These are phyloP conservation scores for Pichia scutulata DNA, from an alignment of 805 yeast species.

Conservation along the genomic window DNA sequence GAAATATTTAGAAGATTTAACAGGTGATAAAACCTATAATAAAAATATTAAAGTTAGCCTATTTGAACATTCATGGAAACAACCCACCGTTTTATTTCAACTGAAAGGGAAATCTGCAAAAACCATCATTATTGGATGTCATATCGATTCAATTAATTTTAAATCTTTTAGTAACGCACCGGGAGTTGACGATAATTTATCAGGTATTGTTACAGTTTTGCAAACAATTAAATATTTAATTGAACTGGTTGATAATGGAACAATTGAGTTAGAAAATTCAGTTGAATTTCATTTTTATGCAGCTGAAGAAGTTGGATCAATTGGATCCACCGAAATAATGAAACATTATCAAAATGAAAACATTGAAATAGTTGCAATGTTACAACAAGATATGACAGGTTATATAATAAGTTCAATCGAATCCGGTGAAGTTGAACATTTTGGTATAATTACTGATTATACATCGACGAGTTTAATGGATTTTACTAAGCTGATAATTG, in stretches of 20 bases:
- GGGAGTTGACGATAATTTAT: conserved; percentile 94
- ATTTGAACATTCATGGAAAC: conserved; percentile 69
- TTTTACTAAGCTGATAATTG: conserved; percentile 55
- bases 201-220: conserved; percentile 73
- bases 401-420: conserved; percentile 46
- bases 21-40: conserved; percentile 13
- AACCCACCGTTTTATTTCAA: conserved; percentile 63
- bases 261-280: conserved; percentile 39
- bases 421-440: conserved; percentile 48
- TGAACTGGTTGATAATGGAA: conserved; percentile 16
- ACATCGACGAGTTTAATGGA: conserved; percentile 47
- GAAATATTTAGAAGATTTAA: conserved; percentile 33
- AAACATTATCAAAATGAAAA: conserved; percentile 39
- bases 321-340: conserved; percentile 80
- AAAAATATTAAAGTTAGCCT: conserved; percentile 33
- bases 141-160: conserved; percentile 77
- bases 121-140: conserved; percentile 76
- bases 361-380: conserved; percentile 64
- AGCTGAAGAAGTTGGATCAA: conserved; percentile 89
- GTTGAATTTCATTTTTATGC: conserved; percentile 91
- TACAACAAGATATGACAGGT: conserved; percentile 95
- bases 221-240: conserved; percentile 66
- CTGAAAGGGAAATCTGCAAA: conserved; percentile 34
- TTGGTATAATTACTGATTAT: conserved; percentile 77
- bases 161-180: conserved; percentile 65